Evolutionary conservation across 495 filamentous ascomycete species (phyloP).

Genomic region (Lentithecium fluviatile): DNA sequence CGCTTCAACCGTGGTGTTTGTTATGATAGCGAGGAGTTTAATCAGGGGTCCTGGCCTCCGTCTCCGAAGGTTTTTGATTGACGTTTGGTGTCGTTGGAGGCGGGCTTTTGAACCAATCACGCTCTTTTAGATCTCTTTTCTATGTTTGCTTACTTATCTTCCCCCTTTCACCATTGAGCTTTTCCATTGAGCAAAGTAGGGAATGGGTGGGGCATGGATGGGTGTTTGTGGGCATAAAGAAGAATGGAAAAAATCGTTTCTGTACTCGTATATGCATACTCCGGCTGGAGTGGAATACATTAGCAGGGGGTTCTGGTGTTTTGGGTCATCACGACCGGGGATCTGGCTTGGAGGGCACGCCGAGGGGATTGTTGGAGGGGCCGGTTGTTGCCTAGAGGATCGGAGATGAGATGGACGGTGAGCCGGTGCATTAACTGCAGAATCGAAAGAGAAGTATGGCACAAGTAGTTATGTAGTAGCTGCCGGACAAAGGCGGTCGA

Average conservation of each 20-base stretch:
- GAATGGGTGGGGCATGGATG: neutral
- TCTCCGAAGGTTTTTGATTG: neutral
- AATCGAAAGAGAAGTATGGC: too few species aligned
- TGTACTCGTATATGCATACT: constrained; percentile 7
- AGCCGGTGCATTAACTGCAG: too few species aligned
- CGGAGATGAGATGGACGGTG: too few species aligned
- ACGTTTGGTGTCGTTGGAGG: neutral
- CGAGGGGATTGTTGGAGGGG: too few species aligned
- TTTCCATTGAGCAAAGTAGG: neutral
- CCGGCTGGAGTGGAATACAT: constrained; percentile 4
- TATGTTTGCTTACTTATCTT: neutral
- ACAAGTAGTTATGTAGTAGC: too few species aligned
- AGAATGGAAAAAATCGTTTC: constrained; percentile 1
- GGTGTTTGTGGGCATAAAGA: neutral
- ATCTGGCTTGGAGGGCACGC: too few species aligned
- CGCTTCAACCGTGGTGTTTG: neutral
- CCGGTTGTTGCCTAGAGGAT: too few species aligned
- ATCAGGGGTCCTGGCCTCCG: neutral
- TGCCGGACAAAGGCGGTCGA: too few species aligned
- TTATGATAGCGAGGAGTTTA: constrained; percentile 8
- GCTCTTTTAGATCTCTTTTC: constrained; percentile 9
- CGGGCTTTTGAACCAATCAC: neutral
- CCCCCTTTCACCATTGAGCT: neutral
- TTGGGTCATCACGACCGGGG: too few species aligned
- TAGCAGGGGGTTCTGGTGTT: too few species aligned